These are phyloP conservation scores for Spathaspora girioi DNA, from an alignment of 805 yeast genomes.

Conservation along the genomic window DNA sequence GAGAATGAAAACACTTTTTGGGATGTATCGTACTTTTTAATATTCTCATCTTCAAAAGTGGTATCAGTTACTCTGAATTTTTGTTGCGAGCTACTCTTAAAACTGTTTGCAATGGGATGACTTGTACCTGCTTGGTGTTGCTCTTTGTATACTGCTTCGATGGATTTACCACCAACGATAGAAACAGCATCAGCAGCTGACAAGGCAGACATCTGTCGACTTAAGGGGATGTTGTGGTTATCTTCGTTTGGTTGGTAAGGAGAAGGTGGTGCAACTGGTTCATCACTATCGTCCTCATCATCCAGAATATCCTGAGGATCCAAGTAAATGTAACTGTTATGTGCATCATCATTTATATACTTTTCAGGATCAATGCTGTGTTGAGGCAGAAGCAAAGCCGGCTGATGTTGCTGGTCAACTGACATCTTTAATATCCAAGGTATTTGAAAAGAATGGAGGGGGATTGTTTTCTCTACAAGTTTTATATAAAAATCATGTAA, in stretches of 20 bases:
- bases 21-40: constrained; percentile 10
- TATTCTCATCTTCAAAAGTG: constrained; percentile 29
- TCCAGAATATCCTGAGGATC: constrained; percentile 7
- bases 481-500: background rate
- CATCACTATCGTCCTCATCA: constrained; percentile 7
- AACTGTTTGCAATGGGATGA: constrained; percentile 11
- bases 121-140: constrained; percentile 2
- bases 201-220: constrained; percentile 15
- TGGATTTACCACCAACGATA: constrained; percentile 47
- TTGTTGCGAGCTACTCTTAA: constrained; percentile 14
- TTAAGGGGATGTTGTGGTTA: background rate
- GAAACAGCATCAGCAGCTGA: constrained; percentile 38
- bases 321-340: constrained; percentile 1
- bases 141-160: constrained; percentile 2
- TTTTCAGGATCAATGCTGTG: constrained; percentile 5
- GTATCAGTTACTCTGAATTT: constrained; percentile 17
- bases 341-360: background rate
- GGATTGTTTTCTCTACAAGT: background rate
- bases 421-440: background rate
- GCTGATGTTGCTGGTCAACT: background rate
- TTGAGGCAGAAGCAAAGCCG: constrained; percentile 6
- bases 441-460: background rate
- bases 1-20: constrained; percentile 53
- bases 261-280: background rate
- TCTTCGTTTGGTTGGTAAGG: constrained; percentile 2